Base-by-base conservation (phyloP, 2,329 filamentous ascomycete species). In the Sporothrix protearum region DNA sequence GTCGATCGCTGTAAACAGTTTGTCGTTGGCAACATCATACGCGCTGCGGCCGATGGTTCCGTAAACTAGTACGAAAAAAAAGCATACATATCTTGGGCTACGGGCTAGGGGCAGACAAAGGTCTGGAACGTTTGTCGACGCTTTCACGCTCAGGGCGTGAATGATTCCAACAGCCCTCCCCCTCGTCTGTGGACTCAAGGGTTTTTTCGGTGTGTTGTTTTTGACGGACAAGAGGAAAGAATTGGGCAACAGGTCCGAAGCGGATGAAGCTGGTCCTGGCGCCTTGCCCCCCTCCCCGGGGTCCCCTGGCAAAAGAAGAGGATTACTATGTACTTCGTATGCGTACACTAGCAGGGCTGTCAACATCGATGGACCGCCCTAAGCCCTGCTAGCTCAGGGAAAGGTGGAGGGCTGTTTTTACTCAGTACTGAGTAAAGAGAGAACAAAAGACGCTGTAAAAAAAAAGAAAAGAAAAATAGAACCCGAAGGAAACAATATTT, bases 181-280 rank as follows among this genome's bases (percentile, higher is more conserved):
- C 39, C 39, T 64, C 22, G n/a, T 39, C 25, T 36, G 36, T 45
- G 59, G 59, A 10, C 12, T 42, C 10, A 2, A 10, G 12, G 39
- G 39, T 2, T 10, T 42, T 42, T 42, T 42, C n/a, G 22, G 53
- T 22, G 19, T 61, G 57, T 61, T 33, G 19, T 22, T 22, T 39
- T n/a, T 22, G 57, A 39, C 57, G 30, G 39, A 61, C 22, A 19
- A 39, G 19, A n/a, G 9, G 30, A 3, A 39, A 64, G 59, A 64
- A 64, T 42, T 28, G 9, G 59, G 59, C 36, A 64, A 45, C 45
- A 64, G 12, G 59, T 63, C 59, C 59, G 59, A 64, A 16, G 36
- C 36, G 16, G 5, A n/a, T 12, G 3, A 30, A n/a, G 14, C 28
- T 33, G 53, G 28, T 14, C 55, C 55, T 36, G n/a, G n/a, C n/a